Evolutionary conservation across 352 stramenopile genomes (phyloP), one percentile per base, ranked within the genome.

Genomic region (Phytophthora kernoviae): DNA sequence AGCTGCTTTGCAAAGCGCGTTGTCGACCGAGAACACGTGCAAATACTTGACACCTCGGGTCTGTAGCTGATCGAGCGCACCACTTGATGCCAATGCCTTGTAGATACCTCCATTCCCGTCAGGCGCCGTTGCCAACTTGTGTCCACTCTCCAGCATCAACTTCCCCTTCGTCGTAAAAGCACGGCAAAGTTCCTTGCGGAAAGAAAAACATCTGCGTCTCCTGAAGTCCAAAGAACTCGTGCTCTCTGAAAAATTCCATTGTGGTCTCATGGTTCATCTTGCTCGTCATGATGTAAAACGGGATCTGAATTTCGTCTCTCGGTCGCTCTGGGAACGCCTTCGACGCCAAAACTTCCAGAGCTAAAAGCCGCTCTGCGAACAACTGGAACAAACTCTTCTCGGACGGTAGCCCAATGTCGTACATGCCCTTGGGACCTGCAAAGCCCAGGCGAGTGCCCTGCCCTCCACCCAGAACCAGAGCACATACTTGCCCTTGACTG

Each of bases 101-200:
- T 99, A 99, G 30, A 97, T 81, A 11, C 97, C 97, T 17, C 98
- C 97, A 73, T 99, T 99, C n/a, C 97, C 98, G 74, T 99, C 95
- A 0, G 98, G 98, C 11, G 96, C 96, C 27, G 94, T 85, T 5
- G 96, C 90, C 1, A 99, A 55, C 26, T 71, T 79, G 49, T 74
- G 70, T 1, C 68, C 41, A 54, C 75, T 88, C 73, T 98, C 95
- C 10, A 99, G 78, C 69, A 99, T 97, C 40, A 99, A 88, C 66
- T 99, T 99, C 14, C 97, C 96, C 5, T 98, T 86, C 12, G 76
- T 56, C 6, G 84, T 96, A 55, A 99, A 91, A 71, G n/a, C 94
- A 98, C 11, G 97, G 97, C 18, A 99, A 66, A 21, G 95, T 98
- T 15, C 96, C 96, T 70, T 99, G 97, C 9, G 79, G 66, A 65